These are phyloP conservation scores for Aspergillus mulundensis DNA, from an alignment of 495 filamentous ascomycete genomes.

Conservation along the genomic window DNA sequence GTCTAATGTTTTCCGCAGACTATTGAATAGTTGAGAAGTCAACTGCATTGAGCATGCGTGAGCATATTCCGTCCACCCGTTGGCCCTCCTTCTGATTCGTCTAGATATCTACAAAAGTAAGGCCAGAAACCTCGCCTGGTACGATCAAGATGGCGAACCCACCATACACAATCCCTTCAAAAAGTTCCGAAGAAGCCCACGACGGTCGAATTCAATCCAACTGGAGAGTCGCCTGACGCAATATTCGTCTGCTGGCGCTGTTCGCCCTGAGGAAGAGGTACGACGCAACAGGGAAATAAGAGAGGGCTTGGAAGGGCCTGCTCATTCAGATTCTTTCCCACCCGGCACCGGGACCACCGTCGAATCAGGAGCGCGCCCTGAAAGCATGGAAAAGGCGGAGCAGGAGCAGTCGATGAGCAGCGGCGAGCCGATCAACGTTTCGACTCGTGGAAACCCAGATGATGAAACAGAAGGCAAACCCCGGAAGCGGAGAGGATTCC, in stretches of 20 bases:
- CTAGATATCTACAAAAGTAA: constrained; percentile 43
- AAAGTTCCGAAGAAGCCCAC: constrained; percentile 33
- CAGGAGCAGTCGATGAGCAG: constrained; percentile 31
- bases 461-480: constrained; percentile 13
- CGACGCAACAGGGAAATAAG: constrained; percentile 27
- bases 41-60: constrained; percentile 4
- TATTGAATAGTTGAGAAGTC: neutral
- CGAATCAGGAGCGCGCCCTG: constrained; percentile 9
- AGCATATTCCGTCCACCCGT: neutral
- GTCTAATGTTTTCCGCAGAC: neutral
- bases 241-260: constrained; percentile 24
- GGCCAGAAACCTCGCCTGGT: constrained; percentile 46
- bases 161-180: constrained; percentile 49
- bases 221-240: constrained; percentile 24
- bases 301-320: constrained; percentile 24
- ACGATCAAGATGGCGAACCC: constrained; percentile 40
- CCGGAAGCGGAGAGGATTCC: constrained; percentile 27
- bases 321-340: constrained; percentile 28
- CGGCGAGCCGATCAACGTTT: constrained; percentile 36
- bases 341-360: constrained; percentile 22
- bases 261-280: constrained; percentile 25
- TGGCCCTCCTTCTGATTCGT: neutral
- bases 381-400: constrained; percentile 14
- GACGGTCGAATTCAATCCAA: constrained; percentile 30
- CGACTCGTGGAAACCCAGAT: constrained; percentile 8